Base-by-base conservation (phyloP, 441 rosid species). In the Corymbia citriodora region DNA sequence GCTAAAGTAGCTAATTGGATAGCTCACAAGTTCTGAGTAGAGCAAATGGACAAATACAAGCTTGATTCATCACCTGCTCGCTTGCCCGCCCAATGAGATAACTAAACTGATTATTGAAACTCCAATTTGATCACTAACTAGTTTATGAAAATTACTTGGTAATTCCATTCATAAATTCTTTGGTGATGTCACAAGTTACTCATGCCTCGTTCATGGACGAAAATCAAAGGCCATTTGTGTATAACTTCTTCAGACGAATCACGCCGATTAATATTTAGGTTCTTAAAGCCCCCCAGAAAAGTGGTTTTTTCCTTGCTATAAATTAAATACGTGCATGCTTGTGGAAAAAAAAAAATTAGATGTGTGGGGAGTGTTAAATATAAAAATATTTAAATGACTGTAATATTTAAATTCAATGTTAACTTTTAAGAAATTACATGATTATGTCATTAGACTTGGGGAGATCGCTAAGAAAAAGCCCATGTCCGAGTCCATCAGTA, bases 11-110 rank as follows among this genome's bases (percentile, higher is more conserved):
- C 74, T 8, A 68, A 31, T 68, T 16, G 2, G 18, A 68, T 10
- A 68, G 36, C 74, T 31, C 74, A 68, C 40, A 16, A 31, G 40
- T 65, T 65, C 8, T n/a, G 18, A 68, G 21, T 68, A n/a, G 36
- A 65, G 36, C 33, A 65, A 65, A 53, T 53, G 55, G 31, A 29
- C 70, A 63, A 65, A 10, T n/a, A 65, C 36, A 65, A n/a, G 18
- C 72, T 65, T 14, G 36, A 65, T 65, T 65, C 19, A 65, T 31
- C 72, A 59, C 25, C 45, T 40, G 45, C 45, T 40, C 45, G 14
- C 65, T 6, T 29, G 2, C 36, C 2, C 0, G 0, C 5, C 0
- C 1, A 0, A 65, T n/a, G n/a, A 65, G 72, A 65, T 65, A 14
- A 65, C 3, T 1, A 11, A 61, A 3, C 0, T 0, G 1, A 65